Evolutionary conservation across 2,329 filamentous ascomycete species (phyloP), one percentile per base, ranked within the genome.

Genomic region (Penicillium sp.): DNA sequence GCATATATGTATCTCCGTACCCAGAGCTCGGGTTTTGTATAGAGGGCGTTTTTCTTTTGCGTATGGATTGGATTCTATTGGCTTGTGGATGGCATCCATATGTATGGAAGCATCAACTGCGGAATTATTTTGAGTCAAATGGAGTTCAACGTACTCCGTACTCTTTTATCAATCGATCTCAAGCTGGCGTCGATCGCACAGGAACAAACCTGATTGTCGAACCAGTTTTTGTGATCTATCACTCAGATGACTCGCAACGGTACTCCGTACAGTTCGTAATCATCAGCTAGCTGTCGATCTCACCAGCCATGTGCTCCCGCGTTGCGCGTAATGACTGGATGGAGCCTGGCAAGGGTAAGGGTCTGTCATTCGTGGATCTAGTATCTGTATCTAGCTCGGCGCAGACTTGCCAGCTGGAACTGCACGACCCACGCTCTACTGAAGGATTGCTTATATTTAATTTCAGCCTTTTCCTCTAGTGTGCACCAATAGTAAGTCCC

Each of bases 211-310:
- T 35, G 9, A n/a, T 18, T n/a, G 26, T 8, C 19, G n/a, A n/a
- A 27, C 18, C 10, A 9, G 8, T 6, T 7, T 46, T 46, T 51
- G 35, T 51, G 47, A 55, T 55, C 41, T 51, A 41, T 55, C 52
- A n/a, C 14, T 11, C 14, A 4, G 9, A 41, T 36, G 19, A 30
- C 42, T 35, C 41, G 18, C 27, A 46, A 55, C 40, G 41, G 35
- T 45, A n/a, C n/a, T n/a, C n/a, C n/a, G n/a, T n/a, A 27, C 39
- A 26, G 16, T 35, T 38, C 23, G 27, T 30, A 14, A 7, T 9
- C 9, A n/a, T n/a, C 18, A n/a, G 34, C 40, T 44, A 53, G 51
- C 41, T 46, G 51, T 53, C 34, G 46, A 53, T 50, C 51, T 50
- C 40, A 38, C 18, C 23, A 40, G 39, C 27, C 26, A n/a, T 14